Evolutionary conservation across 495 filamentous ascomycete species (phyloP).

Genomic region (Pyrenula massariospora): DNA sequence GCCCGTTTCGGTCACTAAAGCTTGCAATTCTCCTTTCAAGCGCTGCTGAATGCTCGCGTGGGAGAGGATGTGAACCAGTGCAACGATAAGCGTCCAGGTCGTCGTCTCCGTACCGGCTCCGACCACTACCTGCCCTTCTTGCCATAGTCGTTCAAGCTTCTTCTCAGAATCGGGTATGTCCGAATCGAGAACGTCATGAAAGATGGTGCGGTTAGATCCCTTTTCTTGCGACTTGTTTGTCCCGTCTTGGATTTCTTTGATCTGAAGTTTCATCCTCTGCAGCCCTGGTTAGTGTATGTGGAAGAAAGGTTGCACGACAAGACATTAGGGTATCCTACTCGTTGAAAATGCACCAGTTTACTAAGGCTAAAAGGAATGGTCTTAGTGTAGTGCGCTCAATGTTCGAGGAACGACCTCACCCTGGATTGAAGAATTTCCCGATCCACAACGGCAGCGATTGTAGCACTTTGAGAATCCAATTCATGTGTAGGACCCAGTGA

Average conservation of each 20-base stretch:
- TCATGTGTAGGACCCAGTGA: constrained; percentile 14
- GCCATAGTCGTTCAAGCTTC: background rate
- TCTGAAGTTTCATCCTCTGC: constrained; percentile 8
- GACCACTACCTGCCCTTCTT: constrained; percentile 19
- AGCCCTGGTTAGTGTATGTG: constrained; percentile 3
- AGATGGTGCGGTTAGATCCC: constrained; percentile 22
- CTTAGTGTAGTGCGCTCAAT: no score
- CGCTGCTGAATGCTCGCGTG: constrained; percentile 15
- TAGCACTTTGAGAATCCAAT: constrained; percentile 13
- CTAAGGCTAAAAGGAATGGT: no score
- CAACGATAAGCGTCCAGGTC: constrained; percentile 23
- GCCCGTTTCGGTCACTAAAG: constrained; percentile 19
- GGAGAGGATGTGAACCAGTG: constrained; percentile 21
- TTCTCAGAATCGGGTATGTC: constrained; percentile 27
- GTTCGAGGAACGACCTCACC: constrained; percentile 14
- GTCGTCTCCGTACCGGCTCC: constrained; percentile 28
- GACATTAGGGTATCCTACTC: background rate
- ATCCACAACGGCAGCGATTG: constrained; percentile 10
- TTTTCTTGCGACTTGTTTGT: constrained; percentile 2
- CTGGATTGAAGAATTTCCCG: constrained; percentile 13
- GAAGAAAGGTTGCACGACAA: constrained; percentile 3
- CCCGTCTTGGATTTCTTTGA: constrained; percentile 1
- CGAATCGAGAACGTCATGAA: constrained; percentile 27
- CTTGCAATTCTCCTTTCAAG: constrained; percentile 18
- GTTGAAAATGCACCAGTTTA: constrained; percentile 12